A percentile compares a stretch with the other conserved stretches of the same genome.
Evolutionary conservation across 2,329 filamentous ascomycete species (phyloP).

Genomic region (Penicillium corylophilum): DNA sequence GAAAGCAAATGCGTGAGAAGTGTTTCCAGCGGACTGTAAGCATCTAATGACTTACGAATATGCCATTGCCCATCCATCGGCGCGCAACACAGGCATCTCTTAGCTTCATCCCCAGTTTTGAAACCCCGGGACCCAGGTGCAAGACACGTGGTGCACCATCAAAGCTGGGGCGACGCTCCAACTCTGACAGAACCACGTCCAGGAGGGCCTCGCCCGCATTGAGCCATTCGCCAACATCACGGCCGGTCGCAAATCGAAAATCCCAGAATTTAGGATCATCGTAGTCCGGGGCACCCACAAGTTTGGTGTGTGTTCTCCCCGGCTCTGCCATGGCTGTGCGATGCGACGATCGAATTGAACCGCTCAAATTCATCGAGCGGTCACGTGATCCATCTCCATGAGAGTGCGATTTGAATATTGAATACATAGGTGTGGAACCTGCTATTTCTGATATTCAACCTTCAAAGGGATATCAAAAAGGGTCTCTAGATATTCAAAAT

Average conservation of each 20-base stretch:
- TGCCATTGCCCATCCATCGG: conserved; percentile 30
- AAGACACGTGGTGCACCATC: conserved; percentile 25
- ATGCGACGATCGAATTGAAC: neutral
- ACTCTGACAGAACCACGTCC: conserved; percentile 25
- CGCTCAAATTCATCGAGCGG: neutral
- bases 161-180: conserved; percentile 17
- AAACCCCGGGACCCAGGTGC: conserved; percentile 37
- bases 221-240: conserved; percentile 40
- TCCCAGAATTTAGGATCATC: conserved; percentile 37
- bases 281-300: conserved; percentile 34
- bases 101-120: conserved; percentile 31
- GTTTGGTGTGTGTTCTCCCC: conserved; percentile 17
- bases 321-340: conserved; percentile 15
- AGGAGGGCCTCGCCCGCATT: conserved; percentile 35
- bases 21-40: neutral
- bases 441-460: neutral
- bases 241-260: conserved; percentile 33
- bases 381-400: neutral
- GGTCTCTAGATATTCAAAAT: too few species aligned
- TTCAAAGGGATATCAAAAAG: too few species aligned
- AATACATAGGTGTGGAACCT: neutral
- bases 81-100: conserved; percentile 27
- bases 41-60: conserved; percentile 30
- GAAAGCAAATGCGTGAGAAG: neutral
- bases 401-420: neutral